Conservation (phyloP, 768 basidiomycete species). For the Tulasnella sp. region DNA sequence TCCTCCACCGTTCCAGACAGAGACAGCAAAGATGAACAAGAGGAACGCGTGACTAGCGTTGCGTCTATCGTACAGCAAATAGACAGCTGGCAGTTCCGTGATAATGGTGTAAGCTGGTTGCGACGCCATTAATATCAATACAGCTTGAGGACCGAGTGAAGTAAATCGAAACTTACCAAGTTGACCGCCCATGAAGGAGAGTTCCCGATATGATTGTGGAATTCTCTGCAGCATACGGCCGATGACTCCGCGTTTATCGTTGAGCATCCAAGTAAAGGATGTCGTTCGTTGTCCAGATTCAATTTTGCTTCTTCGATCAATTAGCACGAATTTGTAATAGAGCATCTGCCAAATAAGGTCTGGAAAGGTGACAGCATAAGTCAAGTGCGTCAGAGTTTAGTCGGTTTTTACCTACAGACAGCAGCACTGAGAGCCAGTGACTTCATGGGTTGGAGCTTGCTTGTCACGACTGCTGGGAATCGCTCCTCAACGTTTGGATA, state of each 20-base stretch:
- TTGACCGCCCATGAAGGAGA: constrained; percentile 75
- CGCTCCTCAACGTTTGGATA: constrained; percentile 66
- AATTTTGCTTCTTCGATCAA: constrained; percentile 81
- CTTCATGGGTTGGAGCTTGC: constrained; percentile 56
- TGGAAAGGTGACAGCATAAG: constrained; percentile 25
- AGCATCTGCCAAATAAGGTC: constrained; percentile 85
- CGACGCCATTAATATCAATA: background rate
- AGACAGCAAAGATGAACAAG: constrained; percentile 66
- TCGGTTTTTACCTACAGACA: constrained; percentile 51
- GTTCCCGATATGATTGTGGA: constrained; percentile 47
- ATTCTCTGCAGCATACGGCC: constrained; percentile 54
- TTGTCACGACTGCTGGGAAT: constrained; percentile 69
- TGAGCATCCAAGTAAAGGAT: constrained; percentile 76
- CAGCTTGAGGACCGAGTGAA: constrained; percentile 16
- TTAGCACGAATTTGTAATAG: constrained; percentile 92
- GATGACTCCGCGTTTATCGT: constrained; percentile 75
- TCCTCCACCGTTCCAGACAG: constrained; percentile 92
- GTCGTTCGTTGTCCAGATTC: constrained; percentile 84
- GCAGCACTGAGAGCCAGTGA: constrained; percentile 69
- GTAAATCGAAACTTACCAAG: constrained; percentile 37
- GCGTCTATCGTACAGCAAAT: constrained; percentile 66
- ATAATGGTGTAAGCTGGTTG: constrained; percentile 63
- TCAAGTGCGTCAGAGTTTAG: background rate
- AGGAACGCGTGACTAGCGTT: constrained; percentile 69
- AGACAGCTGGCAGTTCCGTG: constrained; percentile 77